A percentile compares a stretch with the other conserved stretches of the same genome.
Evolutionary conservation across 306 rosid species (phyloP).

Genomic region (Carpinus fangiana): DNA sequence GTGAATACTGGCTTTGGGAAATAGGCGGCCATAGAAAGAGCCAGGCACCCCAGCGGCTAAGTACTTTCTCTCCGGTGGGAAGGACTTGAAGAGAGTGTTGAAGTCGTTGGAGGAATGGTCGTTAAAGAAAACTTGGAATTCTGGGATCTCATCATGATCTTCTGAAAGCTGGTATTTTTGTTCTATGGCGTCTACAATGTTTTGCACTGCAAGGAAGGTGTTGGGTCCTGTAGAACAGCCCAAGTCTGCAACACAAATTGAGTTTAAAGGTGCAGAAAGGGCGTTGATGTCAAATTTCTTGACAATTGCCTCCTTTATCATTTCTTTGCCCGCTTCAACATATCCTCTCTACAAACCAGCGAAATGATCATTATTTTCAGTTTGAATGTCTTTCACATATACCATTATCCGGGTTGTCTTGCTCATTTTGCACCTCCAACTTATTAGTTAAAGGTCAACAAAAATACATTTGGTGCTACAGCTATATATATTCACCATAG

Average conservation of each 20-base stretch:
- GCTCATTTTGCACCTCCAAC: too few species aligned
- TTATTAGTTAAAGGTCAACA: too few species aligned
- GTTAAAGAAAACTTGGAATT: slow-evolving; percentile 29
- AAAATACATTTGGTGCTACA: too few species aligned
- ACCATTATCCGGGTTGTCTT: too few species aligned
- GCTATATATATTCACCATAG: too few species aligned
- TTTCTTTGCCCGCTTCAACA: neutral
- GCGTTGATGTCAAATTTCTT: slow-evolving; percentile 17
- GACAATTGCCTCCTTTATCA: slow-evolving; percentile 24
- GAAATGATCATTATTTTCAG: too few species aligned
- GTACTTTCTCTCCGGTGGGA: slow-evolving; percentile 23
- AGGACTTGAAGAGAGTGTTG: slow-evolving; percentile 35
- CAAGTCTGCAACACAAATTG: slow-evolving; percentile 31
- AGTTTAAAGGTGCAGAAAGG: neutral
- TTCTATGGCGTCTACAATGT: slow-evolving; percentile 27
- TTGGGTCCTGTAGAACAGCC: slow-evolving; percentile 41
- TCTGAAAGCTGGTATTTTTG: slow-evolving; percentile 11
- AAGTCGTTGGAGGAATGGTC: slow-evolving; percentile 37
- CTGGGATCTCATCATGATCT: neutral
- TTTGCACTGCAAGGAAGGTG: slow-evolving; percentile 21
- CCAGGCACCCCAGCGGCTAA: slow-evolving; percentile 37
- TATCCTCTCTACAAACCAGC: too few species aligned
- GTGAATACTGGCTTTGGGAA: slow-evolving; percentile 25
- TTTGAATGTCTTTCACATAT: too few species aligned
- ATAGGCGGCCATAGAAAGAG: slow-evolving; percentile 34